A percentile compares a stretch with the other conserved stretches of the same genome.
These are phyloP conservation scores for Starmerella potacharoeniae DNA, from an alignment of 805 yeast species.

Conservation along the genomic window DNA sequence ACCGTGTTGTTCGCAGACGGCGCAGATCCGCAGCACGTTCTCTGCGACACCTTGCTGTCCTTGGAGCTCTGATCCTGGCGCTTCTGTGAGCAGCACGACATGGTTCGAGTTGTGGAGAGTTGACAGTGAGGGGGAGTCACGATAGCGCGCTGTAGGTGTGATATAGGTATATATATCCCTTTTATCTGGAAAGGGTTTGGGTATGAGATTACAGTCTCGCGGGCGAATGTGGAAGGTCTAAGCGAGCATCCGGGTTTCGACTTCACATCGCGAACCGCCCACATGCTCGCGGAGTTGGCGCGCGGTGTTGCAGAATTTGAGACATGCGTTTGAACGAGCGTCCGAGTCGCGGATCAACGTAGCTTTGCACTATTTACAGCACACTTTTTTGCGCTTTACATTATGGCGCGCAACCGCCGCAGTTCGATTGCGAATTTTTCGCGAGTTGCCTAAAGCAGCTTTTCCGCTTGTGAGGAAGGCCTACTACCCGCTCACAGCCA, in stretches of 20 bases:
- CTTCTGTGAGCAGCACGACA: constrained; percentile 18
- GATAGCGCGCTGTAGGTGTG: background rate
- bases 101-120: background rate
- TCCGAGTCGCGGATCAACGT: too few species aligned
- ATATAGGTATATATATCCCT: background rate
- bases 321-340: too few species aligned
- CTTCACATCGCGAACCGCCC: background rate
- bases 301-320: too few species aligned
- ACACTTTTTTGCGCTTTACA: too few species aligned
- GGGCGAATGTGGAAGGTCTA: background rate
- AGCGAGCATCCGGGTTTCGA: constrained; percentile 2
- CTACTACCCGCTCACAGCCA: too few species aligned
- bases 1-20: background rate
- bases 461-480: too few species aligned
- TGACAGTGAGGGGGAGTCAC: background rate
- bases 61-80: background rate
- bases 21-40: constrained; percentile 9
- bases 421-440: too few species aligned
- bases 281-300: too few species aligned
- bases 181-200: background rate
- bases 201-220: constrained; percentile 3
- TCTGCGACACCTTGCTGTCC: background rate
- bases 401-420: too few species aligned
- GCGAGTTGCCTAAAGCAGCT: too few species aligned
- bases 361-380: too few species aligned